Evolutionary conservation across 345 rosid genomes (phyloP).

Genomic region (Anastatica hierochuntica): DNA sequence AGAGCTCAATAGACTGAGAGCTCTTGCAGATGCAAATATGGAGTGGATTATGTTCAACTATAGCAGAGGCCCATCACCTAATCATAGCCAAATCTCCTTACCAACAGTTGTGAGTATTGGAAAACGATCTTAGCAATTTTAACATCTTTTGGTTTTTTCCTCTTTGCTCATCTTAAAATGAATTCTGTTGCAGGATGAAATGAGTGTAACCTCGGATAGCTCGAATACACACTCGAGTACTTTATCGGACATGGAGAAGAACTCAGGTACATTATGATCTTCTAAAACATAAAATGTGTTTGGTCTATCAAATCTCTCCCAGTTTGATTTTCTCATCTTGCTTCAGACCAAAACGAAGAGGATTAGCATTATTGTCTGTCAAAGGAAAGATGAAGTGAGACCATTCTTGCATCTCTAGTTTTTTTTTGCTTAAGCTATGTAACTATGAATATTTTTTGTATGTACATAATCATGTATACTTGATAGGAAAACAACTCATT

Average conservation of each 20-base stretch:
- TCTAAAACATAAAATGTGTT: neutral
- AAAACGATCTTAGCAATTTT: neutral
- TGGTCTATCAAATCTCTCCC: slow-evolving; percentile 1
- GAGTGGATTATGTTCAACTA: slow-evolving; percentile 17
- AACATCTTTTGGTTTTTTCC: neutral
- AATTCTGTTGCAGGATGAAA: slow-evolving; percentile 37
- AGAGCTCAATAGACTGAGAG: slow-evolving; percentile 49
- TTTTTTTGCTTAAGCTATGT: slow-evolving; percentile 10
- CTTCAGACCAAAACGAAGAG: slow-evolving; percentile 23
- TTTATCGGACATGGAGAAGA: slow-evolving; percentile 14
- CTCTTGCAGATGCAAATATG: slow-evolving; percentile 44
- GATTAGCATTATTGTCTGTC: slow-evolving; percentile 4
- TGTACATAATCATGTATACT: slow-evolving; percentile 4
- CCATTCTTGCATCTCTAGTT: neutral
- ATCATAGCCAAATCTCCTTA: slow-evolving; percentile 18
- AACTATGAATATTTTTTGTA: neutral
- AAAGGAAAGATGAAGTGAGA: neutral
- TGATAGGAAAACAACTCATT: neutral
- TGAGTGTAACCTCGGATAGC: slow-evolving; percentile 26
- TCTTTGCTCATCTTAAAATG: neutral
- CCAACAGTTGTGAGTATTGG: slow-evolving; percentile 34
- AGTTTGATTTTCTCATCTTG: neutral
- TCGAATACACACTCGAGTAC: slow-evolving; percentile 22
- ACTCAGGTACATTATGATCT: slow-evolving; percentile 12
- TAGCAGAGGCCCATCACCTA: slow-evolving; percentile 25